A percentile compares a stretch with the other conserved stretches of the same genome.
These are phyloP conservation scores for Xylaria sp. DNA, from an alignment of 2,329 filamentous ascomycete species.

Conservation along the genomic window DNA sequence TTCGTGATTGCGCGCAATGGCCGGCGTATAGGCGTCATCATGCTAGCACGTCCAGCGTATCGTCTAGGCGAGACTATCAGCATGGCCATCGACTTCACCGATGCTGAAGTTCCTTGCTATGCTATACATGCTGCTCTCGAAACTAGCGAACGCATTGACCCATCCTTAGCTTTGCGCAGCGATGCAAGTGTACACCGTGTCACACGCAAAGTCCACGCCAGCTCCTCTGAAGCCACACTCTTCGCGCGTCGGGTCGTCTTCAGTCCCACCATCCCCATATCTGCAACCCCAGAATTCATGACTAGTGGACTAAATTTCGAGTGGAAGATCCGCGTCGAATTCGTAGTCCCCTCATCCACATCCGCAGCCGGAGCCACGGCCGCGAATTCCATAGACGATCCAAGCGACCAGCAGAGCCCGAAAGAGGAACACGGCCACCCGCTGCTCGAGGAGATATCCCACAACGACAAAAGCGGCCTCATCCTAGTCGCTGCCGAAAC, in stretches of 20 bases:
- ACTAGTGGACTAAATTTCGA: slow-evolving; percentile 86
- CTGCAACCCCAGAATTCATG: slow-evolving; percentile 87
- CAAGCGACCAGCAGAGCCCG: slow-evolving; percentile 31
- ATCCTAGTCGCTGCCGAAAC: slow-evolving; percentile 80
- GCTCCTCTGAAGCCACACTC: slow-evolving; percentile 80
- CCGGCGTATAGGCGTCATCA: slow-evolving; percentile 88
- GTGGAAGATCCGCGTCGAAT: slow-evolving; percentile 91
- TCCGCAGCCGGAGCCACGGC: slow-evolving; percentile 13
- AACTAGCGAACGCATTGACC: slow-evolving; percentile 82
- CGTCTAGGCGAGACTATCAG: slow-evolving; percentile 86
- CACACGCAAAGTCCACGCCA: slow-evolving; percentile 80
- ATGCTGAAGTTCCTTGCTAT: slow-evolving; percentile 81
- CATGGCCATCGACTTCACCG: slow-evolving; percentile 81
- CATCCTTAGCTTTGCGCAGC: slow-evolving; percentile 80
- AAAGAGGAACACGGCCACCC: slow-evolving; percentile 45
- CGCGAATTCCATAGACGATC: slow-evolving; percentile 5
- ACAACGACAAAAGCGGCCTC: slow-evolving; percentile 76
- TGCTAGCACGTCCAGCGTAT: slow-evolving; percentile 86
- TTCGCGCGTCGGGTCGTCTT: slow-evolving; percentile 83
- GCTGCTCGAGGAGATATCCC: slow-evolving; percentile 78
- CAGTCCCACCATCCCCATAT: slow-evolving; percentile 79
- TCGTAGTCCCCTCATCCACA: slow-evolving; percentile 73
- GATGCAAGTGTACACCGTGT: slow-evolving; percentile 85
- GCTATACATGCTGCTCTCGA: slow-evolving; percentile 85
- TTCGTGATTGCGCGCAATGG: slow-evolving; percentile 95